Base-by-base conservation (phyloP, 371 early-diverging fungal genomes). In the Chytridium lagenaria region DNA sequence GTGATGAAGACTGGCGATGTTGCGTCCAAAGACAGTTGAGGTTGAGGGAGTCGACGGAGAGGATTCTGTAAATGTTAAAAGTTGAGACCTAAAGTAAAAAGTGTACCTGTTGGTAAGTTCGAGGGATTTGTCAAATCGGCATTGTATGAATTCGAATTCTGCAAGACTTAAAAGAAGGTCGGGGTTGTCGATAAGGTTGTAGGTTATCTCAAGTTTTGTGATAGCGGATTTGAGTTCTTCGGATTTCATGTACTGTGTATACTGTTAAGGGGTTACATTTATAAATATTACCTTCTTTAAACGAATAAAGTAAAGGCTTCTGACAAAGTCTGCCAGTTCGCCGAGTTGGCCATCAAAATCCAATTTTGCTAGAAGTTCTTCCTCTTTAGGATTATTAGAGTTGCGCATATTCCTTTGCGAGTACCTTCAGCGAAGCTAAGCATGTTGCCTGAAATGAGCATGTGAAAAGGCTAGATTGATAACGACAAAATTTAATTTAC, bases 111-210 rank as follows among this genome's bases (percentile, higher is more conserved):
- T 78, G 31, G 91, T 90, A 30, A 90, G 76, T 26, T 84, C 78
- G 16, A 87, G 74, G 40, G 90, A 89, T 52, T 89, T 80, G 57
- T 85, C 82, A 69, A 84, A 91, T 51, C 81, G 73, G 68, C 87
- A 80, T 61, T 87, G 85, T 1, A 84, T 70, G 74, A 86, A 86
- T 33, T 83, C 83, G 12, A 80, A 72, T 31, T 90, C 90, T 16
- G 92, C 93, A 16, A 73, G 84, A 72, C 88, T 85, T 34, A 86
- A 80, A 33, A 90, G 70, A 1, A 92, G 81, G 78, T 91, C 89
- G 15, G 85, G 69, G 75, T 90, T 91, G 12, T 85, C 78, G 30
- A 52, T 75, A 2, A 89, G 67, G 10, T 78, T 67, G 67, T 85
- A 87, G 22, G 78, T 78, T 1, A 80, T 77, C 36, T 88, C 79